Evolutionary conservation across 441 rosid species (phyloP).

Genomic region (Rhodomyrtus psidioides): DNA sequence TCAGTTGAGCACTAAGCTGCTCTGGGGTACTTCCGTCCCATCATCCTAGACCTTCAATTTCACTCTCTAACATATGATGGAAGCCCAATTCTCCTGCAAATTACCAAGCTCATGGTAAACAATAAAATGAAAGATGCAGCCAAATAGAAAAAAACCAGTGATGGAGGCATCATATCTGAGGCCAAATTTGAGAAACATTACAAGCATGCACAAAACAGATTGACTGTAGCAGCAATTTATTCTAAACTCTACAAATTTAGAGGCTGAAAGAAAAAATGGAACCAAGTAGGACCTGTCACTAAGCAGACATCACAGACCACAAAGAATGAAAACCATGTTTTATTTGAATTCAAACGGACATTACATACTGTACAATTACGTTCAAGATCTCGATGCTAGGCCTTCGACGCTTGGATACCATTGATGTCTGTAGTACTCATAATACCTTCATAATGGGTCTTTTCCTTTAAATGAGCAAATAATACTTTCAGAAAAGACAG

Average conservation of each 20-base stretch:
- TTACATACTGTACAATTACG: slow-evolving; percentile 46
- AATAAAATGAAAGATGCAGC: neutral
- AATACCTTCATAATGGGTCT: too few relatives aligned
- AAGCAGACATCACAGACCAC: neutral
- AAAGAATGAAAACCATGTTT: neutral
- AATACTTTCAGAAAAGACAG: too few relatives aligned
- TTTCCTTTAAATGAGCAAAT: too few relatives aligned
- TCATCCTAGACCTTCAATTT: slow-evolving; percentile 68
- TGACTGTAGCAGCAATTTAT: neutral
- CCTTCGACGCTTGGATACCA: slow-evolving; percentile 65
- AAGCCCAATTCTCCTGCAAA: slow-evolving; percentile 80
- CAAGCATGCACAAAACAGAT: neutral
- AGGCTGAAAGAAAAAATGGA: neutral
- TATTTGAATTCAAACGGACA: neutral
- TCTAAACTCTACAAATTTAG: neutral
- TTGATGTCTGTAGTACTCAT: slow-evolving; percentile 73
- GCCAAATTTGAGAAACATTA: neutral
- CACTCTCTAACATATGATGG: slow-evolving; percentile 92
- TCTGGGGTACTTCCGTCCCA: slow-evolving; percentile 80
- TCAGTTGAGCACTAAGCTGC: slow-evolving; percentile 72
- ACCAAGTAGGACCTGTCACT: neutral
- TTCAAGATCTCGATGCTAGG: slow-evolving; percentile 43
- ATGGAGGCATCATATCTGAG: neutral
- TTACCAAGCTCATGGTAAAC: neutral
- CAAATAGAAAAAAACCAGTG: neutral